Base-by-base conservation (phyloP, 2,329 filamentous ascomycete genomes). In the Diaporthe helianthi region DNA sequence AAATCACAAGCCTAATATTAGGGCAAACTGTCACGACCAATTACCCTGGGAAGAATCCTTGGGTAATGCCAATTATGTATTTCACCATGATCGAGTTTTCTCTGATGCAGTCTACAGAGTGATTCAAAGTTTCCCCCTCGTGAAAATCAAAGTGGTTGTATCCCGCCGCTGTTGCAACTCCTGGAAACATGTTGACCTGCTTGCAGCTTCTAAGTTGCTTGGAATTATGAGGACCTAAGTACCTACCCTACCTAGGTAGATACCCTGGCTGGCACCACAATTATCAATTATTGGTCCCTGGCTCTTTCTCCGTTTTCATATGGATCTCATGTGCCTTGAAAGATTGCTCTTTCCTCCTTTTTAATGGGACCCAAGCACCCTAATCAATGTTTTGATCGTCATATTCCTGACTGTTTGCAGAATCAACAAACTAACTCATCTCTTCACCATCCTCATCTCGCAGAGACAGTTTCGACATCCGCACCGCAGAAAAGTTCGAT, bases 31-130 rank as follows among this genome's bases (percentile, higher is more conserved):
- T 10, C 5, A 1, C 10, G 10, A 2, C 4, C 36, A n/a, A n/a
- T 2, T 26, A 2, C 4, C 4, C 17, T 22, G 19, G 22, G 0
- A 29, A 58, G 8, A 6, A 17, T 44, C 8, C 36, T 58, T 9
- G 15, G 5, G 17, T 13, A 10, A 4, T 8, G 36, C 3, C 22
- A 44, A 5, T 1, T 1, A 13, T n/a, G 15, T 44, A n/a, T 13
- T 17, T 1, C 13, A 3, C 2, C 1, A 15, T 17, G n/a, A 7
- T 44, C 22, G n/a, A 4, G 0, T 19, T 22, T 2, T 4, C 29
- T n/a, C 19, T 6, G 9, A n/a, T 7, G 9, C 12, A 13, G 12
- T 4, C 29, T n/a, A 12, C n/a, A 12, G 6, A 38, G n/a, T 24
- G 17, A 55, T 12, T 9, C 33, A 12, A n/a, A 33, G 17, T 33